phyloP scores from a whole-genome alignment of 768 basidiomycete species.

The Collybia nuda region DNA sequence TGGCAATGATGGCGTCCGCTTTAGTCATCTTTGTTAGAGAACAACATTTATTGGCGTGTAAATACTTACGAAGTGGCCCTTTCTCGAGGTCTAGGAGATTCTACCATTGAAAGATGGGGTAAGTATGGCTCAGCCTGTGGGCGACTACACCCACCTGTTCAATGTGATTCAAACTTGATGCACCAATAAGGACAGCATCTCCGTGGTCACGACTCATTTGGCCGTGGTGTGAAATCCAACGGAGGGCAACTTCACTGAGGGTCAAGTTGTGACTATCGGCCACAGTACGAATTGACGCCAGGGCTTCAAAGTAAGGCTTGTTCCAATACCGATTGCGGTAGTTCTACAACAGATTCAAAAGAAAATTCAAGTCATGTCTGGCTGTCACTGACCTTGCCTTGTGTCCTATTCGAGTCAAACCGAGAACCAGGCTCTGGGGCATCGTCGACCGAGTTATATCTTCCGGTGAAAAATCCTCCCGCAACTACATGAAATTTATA shows the following conservation, averaged over 20 bases:
- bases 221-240: slow-evolving; percentile 48
- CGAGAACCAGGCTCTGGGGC: slow-evolving; percentile 49
- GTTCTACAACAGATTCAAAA: slow-evolving; percentile 16
- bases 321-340: slow-evolving; percentile 39
- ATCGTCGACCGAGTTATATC: slow-evolving; percentile 40
- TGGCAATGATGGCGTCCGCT: too few species aligned
- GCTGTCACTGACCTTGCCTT: slow-evolving; percentile 40
- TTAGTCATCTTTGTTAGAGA: slow-evolving; percentile 19
- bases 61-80: slow-evolving; percentile 18
- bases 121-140: background rate
- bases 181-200: slow-evolving; percentile 45
- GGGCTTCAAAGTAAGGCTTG: slow-evolving; percentile 20
- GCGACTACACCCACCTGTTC: slow-evolving; percentile 22
- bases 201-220: slow-evolving; percentile 28
- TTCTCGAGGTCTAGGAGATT: slow-evolving; percentile 26
- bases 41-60: background rate
- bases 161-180: slow-evolving; percentile 38
- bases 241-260: slow-evolving; percentile 41
- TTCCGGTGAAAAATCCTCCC: slow-evolving; percentile 60
- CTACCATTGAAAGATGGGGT: slow-evolving; percentile 5
- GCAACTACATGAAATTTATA: slow-evolving; percentile 39
- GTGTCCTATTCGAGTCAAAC: slow-evolving; percentile 47
- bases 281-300: slow-evolving; percentile 14
- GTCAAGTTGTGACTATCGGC: slow-evolving; percentile 32
- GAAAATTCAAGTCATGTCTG: background rate